phyloP scores from a whole-genome alignment of 176 grass and related monocot species.

The Pontederia crassipes region DNA sequence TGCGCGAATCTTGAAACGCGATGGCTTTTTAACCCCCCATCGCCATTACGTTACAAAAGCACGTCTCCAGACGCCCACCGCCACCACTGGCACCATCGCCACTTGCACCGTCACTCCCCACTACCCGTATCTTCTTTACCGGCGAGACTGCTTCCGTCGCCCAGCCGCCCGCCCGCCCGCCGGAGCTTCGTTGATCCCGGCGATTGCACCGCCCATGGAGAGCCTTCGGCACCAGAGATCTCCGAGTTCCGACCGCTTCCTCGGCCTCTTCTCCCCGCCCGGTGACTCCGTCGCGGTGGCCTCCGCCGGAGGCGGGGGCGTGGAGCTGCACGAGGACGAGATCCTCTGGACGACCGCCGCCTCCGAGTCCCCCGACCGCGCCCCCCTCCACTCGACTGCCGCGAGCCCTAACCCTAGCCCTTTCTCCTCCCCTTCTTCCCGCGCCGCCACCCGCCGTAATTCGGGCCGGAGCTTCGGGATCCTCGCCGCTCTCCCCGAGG shows the following conservation, averaged over 20 bases:
- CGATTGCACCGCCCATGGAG: not conserved
- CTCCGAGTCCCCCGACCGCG: not conserved
- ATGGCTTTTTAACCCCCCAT: too few species aligned
- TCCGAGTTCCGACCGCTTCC: slow-evolving; percentile 12
- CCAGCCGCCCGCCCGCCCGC: not conserved
- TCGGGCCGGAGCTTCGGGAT: slow-evolving; percentile 1
- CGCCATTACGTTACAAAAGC: too few species aligned
- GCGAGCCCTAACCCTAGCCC: not conserved
- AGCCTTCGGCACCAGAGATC: not conserved
- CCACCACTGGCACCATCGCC: too few species aligned
- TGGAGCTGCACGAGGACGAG: slow-evolving; percentile 19
- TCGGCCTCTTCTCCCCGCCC: slow-evolving; percentile 3
- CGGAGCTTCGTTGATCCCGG: not conserved
- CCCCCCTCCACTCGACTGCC: not conserved
- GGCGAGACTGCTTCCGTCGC: too few species aligned
- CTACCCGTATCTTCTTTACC: too few species aligned
- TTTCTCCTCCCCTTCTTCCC: not conserved
- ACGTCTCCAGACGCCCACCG: too few species aligned
- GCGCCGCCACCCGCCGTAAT: slow-evolving; percentile 7
- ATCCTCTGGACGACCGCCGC: not conserved
- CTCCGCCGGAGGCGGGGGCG: not conserved
- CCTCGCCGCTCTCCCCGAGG: slow-evolving; percentile 16
- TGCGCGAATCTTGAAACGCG: too few species aligned
- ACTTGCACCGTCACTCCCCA: too few species aligned
- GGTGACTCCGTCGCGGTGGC: not conserved